phyloP scores from a whole-genome alignment of 1,284 basidiomycete genomes.

The Athelia psychrophila region DNA sequence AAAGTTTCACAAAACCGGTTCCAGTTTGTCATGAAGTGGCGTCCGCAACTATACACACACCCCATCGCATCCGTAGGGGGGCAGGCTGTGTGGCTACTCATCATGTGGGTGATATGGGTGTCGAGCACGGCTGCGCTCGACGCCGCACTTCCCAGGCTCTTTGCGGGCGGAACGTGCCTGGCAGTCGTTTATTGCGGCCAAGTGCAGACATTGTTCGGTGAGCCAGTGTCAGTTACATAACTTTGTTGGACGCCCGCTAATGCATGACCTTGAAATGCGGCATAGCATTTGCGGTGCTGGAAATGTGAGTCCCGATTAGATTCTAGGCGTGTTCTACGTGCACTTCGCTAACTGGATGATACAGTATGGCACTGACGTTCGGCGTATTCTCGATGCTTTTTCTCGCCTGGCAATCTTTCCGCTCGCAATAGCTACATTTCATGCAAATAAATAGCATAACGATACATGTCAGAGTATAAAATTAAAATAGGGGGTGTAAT shows the following conservation, averaged over 20 bases:
- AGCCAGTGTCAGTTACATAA: conserved; percentile 3
- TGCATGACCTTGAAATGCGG: neutral
- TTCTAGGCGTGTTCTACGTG: conserved; percentile 18
- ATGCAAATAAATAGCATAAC: no score
- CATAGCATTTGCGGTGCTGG: neutral
- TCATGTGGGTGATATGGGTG: conserved; percentile 58
- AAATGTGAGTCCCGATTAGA: neutral
- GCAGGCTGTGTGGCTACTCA: conserved; percentile 50
- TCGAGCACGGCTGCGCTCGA: conserved; percentile 48
- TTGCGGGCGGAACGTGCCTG: conserved; percentile 34
- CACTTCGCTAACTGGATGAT: no score
- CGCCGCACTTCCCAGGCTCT: conserved; percentile 38
- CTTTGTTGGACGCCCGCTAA: no score
- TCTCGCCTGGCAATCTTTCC: conserved; percentile 47
- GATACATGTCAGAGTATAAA: no score
- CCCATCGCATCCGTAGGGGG: conserved; percentile 51
- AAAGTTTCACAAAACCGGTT: no score
- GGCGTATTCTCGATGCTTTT: conserved; percentile 42
- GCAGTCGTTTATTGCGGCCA: conserved; percentile 52
- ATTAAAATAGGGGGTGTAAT: no score
- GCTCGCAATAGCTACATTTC: conserved; percentile 11
- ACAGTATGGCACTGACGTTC: conserved; percentile 34
- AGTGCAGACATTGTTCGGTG: conserved; percentile 49
- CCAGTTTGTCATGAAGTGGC: no score
- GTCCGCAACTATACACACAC: no score